These are phyloP conservation scores for Candida oleophila DNA, from an alignment of 805 yeast genomes.

Conservation along the genomic window DNA sequence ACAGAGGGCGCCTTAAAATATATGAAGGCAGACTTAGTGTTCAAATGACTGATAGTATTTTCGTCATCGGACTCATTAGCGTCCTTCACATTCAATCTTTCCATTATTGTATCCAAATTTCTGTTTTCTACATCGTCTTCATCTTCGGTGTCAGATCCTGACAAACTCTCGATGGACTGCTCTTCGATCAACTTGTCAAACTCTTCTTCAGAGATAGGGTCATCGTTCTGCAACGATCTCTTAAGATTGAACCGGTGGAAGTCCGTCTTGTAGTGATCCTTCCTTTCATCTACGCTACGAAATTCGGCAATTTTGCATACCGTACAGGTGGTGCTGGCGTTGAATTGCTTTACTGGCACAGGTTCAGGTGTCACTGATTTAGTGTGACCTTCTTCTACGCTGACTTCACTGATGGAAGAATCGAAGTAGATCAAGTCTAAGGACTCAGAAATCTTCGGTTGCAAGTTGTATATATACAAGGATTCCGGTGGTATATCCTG, in stretches of 20 bases:
- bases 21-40: conserved; percentile 70
- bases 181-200: conserved; percentile 56
- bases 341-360: neutral
- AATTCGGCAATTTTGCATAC: conserved; percentile 4
- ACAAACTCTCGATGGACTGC: conserved; percentile 53
- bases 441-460: conserved; percentile 39
- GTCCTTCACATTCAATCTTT: conserved; percentile 15
- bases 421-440: conserved; percentile 58
- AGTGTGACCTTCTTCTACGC: conserved; percentile 1
- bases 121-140: conserved; percentile 14
- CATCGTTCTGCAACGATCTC: conserved; percentile 45
- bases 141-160: conserved; percentile 48
- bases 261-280: conserved; percentile 57
- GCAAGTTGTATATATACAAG: conserved; percentile 50
- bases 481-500: neutral
- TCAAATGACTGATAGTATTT: conserved; percentile 48
- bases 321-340: conserved; percentile 18
- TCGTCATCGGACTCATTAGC: conserved; percentile 24
- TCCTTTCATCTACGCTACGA: conserved; percentile 12
- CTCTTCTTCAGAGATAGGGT: conserved; percentile 51
- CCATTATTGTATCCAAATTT: conserved; percentile 20
- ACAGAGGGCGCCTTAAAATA: conserved; percentile 52
- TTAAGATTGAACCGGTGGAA: conserved; percentile 59
- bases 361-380: neutral
- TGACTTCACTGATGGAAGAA: conserved; percentile 35